Conservation (phyloP, 306 rosid genomes). For the Trifolium subterraneum region DNA sequence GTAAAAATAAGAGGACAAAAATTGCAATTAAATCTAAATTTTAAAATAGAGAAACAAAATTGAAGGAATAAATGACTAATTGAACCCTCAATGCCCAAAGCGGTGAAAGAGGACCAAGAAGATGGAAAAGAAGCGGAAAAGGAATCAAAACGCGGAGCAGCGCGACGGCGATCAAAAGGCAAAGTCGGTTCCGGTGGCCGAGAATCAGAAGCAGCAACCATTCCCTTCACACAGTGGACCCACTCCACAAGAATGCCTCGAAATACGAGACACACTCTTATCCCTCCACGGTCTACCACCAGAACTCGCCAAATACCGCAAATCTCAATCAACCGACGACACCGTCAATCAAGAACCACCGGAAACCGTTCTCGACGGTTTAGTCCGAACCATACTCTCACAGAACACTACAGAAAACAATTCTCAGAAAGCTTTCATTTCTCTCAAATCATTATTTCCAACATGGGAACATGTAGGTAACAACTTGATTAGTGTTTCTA, state of each 20-base stretch:
- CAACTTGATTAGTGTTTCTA: not conserved
- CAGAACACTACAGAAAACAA: conserved; percentile 81
- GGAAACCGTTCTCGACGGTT: conserved; percentile 76
- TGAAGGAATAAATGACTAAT: too few species aligned
- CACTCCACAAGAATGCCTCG: conserved; percentile 52
- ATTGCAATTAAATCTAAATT: too few species aligned
- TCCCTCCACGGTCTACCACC: conserved; percentile 72
- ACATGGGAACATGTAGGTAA: conserved; percentile 46
- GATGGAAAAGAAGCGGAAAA: conserved; percentile 46
- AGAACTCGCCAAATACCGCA: conserved; percentile 78
- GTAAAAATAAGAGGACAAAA: too few species aligned
- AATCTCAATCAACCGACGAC: conserved; percentile 15
- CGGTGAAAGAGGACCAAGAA: not conserved
- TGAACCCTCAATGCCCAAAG: too few species aligned
- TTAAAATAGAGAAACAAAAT: too few species aligned
- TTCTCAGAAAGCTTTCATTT: conserved; percentile 67
- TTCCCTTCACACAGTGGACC: conserved; percentile 67
- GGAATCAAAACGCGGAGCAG: conserved; percentile 25
- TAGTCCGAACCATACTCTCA: conserved; percentile 80
- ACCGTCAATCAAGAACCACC: conserved; percentile 24
- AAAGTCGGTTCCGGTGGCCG: conserved; percentile 1
- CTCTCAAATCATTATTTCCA: conserved; percentile 81
- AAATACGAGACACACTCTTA: conserved; percentile 69
- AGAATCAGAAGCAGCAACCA: conserved; percentile 37
- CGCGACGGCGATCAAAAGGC: not conserved